These are phyloP conservation scores for Halophytophthora batemanensis DNA, from an alignment of 352 stramenopile species.

Conservation along the genomic window DNA sequence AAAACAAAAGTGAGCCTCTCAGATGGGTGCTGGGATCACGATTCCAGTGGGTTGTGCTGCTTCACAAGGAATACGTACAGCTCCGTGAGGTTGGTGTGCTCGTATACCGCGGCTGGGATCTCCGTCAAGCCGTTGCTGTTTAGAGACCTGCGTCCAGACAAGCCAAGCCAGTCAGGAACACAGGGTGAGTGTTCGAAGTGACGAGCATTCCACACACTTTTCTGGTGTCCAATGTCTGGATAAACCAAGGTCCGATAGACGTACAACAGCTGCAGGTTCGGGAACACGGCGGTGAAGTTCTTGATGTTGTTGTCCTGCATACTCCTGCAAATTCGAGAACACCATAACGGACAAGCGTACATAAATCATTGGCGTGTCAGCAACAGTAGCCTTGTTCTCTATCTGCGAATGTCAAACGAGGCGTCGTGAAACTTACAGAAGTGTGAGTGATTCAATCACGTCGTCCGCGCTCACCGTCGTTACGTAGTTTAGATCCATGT, in stretches of 20 bases:
- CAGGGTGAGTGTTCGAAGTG: not conserved
- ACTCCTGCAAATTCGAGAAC: conserved; percentile 18
- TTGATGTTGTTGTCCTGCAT: conserved; percentile 59
- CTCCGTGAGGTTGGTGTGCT: conserved; percentile 33
- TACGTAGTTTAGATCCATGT: conserved; percentile 33
- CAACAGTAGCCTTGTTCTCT: no score
- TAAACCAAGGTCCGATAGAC: not conserved
- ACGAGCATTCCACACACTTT: not conserved
- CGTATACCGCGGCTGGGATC: conserved; percentile 45
- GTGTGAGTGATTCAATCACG: conserved; percentile 19
- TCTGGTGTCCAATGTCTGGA: no score
- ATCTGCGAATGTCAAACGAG: no score
- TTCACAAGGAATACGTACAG: conserved; percentile 22
- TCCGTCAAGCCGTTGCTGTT: conserved; percentile 46
- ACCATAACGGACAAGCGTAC: not conserved
- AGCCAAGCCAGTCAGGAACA: not conserved
- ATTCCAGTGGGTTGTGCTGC: not conserved
- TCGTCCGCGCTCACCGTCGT: conserved; percentile 16
- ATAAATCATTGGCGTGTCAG: not conserved
- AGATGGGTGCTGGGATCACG: not conserved
- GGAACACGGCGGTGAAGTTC: conserved; percentile 43
- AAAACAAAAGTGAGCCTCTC: not conserved
- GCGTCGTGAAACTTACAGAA: conserved; percentile 11
- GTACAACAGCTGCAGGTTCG: conserved; percentile 42
- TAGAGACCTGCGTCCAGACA: conserved; percentile 21